Conservation (phyloP, 2,329 filamentous ascomycete genomes). For the Clarireedia sp. region DNA sequence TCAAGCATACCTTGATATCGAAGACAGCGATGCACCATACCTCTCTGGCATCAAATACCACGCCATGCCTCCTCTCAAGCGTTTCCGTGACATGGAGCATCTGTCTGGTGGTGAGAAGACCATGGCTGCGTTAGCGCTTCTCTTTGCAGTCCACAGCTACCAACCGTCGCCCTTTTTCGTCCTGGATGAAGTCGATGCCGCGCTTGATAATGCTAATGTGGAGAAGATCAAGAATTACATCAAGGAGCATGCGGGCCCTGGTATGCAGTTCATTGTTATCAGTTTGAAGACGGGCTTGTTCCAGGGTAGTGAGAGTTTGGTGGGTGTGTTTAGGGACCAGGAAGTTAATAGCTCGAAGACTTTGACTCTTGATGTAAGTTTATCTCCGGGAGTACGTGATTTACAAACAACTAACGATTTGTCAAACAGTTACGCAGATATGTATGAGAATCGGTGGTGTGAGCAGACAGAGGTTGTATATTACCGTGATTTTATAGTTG, state of each 20-base stretch:
- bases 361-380: slow-evolving; percentile 87
- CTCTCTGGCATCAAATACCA: slow-evolving; percentile 96
- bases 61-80: slow-evolving; percentile 96
- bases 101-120: slow-evolving; percentile 97
- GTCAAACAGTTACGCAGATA: slow-evolving; percentile 23
- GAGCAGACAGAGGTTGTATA: neutral
- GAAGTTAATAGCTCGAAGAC: slow-evolving; percentile 85
- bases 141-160: slow-evolving; percentile 95
- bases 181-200: slow-evolving; percentile 94
- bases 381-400: neutral
- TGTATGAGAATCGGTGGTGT: slow-evolving; percentile 11
- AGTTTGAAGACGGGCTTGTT: slow-evolving; percentile 92
- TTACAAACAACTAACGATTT: slow-evolving; percentile 13
- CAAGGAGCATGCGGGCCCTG: slow-evolving; percentile 82
- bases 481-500: neutral
- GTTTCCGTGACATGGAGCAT: slow-evolving; percentile 98
- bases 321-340: slow-evolving; percentile 94
- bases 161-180: slow-evolving; percentile 97
- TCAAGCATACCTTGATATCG: slow-evolving; percentile 78
- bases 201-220: slow-evolving; percentile 96
- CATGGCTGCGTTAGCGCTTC: slow-evolving; percentile 90
- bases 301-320: slow-evolving; percentile 90
- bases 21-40: slow-evolving; percentile 92
- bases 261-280: slow-evolving; percentile 99
- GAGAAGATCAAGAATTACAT: slow-evolving; percentile 96